These are phyloP conservation scores for Taxawa tesnikishii DNA, from an alignment of 2,329 filamentous ascomycete genomes.

Conservation along the genomic window DNA sequence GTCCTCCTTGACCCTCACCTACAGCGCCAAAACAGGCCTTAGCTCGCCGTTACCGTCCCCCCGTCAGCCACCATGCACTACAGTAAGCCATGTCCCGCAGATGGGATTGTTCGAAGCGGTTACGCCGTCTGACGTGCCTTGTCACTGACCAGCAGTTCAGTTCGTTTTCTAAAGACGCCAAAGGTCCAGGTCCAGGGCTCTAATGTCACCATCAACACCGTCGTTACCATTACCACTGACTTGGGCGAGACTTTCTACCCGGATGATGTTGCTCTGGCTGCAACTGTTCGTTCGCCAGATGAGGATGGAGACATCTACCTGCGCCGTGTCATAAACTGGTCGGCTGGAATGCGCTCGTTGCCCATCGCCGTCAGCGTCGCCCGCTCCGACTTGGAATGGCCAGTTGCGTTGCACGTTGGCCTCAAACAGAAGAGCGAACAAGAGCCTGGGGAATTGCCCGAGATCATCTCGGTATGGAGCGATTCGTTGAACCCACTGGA, in stretches of 20 bases:
- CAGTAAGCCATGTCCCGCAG: no score
- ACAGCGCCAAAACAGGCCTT: constrained; percentile 1
- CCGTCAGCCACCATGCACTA: constrained; percentile 10
- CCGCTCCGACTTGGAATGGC: constrained; percentile 24
- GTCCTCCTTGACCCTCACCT: neutral
- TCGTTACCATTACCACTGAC: constrained; percentile 57
- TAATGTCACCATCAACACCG: constrained; percentile 31
- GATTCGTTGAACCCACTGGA: constrained; percentile 26
- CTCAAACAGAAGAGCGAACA: constrained; percentile 17
- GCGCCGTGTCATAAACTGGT: constrained; percentile 32
- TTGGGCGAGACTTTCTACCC: constrained; percentile 52
- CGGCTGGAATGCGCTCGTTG: constrained; percentile 28
- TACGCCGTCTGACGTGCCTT: no score
- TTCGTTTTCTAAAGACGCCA: constrained; percentile 57
- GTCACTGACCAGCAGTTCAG: constrained; percentile 9
- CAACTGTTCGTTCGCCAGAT: constrained; percentile 21
- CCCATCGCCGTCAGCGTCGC: constrained; percentile 29
- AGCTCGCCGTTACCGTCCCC: neutral
- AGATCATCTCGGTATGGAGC: constrained; percentile 48
- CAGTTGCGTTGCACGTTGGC: constrained; percentile 28
- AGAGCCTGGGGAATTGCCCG: constrained; percentile 20
- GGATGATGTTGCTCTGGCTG: constrained; percentile 31
- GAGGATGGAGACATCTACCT: constrained; percentile 26
- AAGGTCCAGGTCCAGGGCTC: constrained; percentile 29
- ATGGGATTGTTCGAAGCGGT: no score